Conservation (phyloP, 1,284 basidiomycete species). For the Taiwanofungus camphoratus region DNA sequence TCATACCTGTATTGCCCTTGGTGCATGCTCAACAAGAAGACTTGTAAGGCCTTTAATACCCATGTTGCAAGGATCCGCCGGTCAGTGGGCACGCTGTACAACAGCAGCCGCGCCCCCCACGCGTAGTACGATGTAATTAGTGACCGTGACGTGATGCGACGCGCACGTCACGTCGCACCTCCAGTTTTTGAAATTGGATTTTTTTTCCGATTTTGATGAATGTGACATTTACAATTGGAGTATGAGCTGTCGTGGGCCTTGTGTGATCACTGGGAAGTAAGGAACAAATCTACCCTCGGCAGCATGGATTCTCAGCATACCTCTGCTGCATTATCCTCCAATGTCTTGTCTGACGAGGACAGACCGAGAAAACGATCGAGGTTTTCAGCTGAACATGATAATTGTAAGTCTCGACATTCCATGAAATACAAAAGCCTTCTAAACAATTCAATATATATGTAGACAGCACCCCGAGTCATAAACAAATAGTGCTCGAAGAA, state of each 20-base stretch:
- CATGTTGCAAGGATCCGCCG: too few species aligned
- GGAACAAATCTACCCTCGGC: too few species aligned
- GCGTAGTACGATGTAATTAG: constrained; percentile 1
- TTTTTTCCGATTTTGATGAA: too few species aligned
- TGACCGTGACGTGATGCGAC: constrained; percentile 13
- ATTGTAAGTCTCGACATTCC: too few species aligned
- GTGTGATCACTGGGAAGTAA: too few species aligned
- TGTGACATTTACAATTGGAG: too few species aligned
- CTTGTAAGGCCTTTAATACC: constrained; percentile 93
- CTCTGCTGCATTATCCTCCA: too few species aligned
- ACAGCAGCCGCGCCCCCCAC: constrained; percentile 1
- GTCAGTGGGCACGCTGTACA: too few species aligned
- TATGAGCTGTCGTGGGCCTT: too few species aligned
- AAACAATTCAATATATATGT: neutral
- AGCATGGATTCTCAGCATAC: too few species aligned
- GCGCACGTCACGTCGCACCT: constrained; percentile 13
- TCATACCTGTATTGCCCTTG: constrained; percentile 64
- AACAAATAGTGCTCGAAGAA: constrained; percentile 39
- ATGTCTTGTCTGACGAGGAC: neutral
- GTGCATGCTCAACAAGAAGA: constrained; percentile 86
- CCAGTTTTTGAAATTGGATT: too few species aligned
- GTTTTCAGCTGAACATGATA: neutral
- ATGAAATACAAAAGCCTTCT: neutral
- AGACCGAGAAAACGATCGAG: constrained; percentile 4
- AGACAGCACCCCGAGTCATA: constrained; percentile 11